phyloP scores from a whole-genome alignment of 2,329 filamentous ascomycete genomes.

The Aspergillus sojae region DNA sequence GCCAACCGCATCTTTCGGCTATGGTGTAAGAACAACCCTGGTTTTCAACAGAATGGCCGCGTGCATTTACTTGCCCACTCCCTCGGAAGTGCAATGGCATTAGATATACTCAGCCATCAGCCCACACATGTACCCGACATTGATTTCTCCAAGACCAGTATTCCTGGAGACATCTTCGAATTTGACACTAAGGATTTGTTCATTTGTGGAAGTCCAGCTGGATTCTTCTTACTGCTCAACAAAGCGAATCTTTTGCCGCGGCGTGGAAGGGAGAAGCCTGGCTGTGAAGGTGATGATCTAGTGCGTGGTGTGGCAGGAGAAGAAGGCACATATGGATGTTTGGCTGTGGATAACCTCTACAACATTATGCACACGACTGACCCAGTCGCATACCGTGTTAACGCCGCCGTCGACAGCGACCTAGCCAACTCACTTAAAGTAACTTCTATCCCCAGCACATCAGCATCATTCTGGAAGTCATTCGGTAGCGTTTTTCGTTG shows the following conservation, averaged over 20 bases:
- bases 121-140: slow-evolving; percentile 68
- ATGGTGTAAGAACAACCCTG: slow-evolving; percentile 92
- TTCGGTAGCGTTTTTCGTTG: slow-evolving; percentile 65
- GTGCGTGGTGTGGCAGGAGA: slow-evolving; percentile 72
- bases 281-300: slow-evolving; percentile 66
- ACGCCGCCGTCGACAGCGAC: slow-evolving; percentile 80
- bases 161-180: slow-evolving; percentile 69
- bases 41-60: slow-evolving; percentile 76
- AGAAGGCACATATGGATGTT: slow-evolving; percentile 78
- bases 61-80: slow-evolving; percentile 95
- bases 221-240: slow-evolving; percentile 89
- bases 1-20: slow-evolving; percentile 94
- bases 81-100: slow-evolving; percentile 88
- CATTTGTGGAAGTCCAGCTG: slow-evolving; percentile 84
- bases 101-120: slow-evolving; percentile 88
- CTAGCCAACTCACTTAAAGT: slow-evolving; percentile 77
- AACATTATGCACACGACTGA: slow-evolving; percentile 80
- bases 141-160: slow-evolving; percentile 39
- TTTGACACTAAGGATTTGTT: slow-evolving; percentile 92
- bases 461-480: slow-evolving; percentile 65
- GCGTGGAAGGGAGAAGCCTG: slow-evolving; percentile 73
- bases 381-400: slow-evolving; percentile 88
- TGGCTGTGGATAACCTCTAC: slow-evolving; percentile 95
- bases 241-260: slow-evolving; percentile 73
- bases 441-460: slow-evolving; percentile 76